phyloP scores from a whole-genome alignment of 768 basidiomycete species.

The Boletus eberwhitei region DNA sequence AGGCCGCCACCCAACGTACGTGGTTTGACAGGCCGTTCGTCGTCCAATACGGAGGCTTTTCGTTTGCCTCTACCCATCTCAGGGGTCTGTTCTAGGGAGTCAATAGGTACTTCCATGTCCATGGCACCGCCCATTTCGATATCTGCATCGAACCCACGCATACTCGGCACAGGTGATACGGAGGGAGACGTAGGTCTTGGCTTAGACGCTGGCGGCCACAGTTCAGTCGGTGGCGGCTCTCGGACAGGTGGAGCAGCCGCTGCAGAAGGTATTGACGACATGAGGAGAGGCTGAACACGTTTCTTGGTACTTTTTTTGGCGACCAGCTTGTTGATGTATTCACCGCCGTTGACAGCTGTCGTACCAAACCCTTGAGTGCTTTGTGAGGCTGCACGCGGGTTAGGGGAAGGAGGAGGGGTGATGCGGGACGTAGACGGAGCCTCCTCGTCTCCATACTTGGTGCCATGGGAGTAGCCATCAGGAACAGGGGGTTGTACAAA shows the following conservation, averaged over 20 bases:
- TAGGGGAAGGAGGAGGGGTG: slow-evolving; percentile 51
- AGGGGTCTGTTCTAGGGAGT: slow-evolving; percentile 48
- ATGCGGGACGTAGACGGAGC: slow-evolving; percentile 30
- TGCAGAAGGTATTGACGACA: slow-evolving; percentile 38
- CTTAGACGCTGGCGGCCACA: slow-evolving; percentile 24
- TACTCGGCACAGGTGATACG: slow-evolving; percentile 48
- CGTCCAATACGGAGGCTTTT: slow-evolving; percentile 46
- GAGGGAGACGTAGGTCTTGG: slow-evolving; percentile 27
- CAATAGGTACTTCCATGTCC: slow-evolving; percentile 56
- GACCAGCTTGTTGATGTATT: slow-evolving; percentile 68
- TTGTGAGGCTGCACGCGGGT: slow-evolving; percentile 30
- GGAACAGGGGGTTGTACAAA: slow-evolving; percentile 67
- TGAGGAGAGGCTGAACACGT: slow-evolving; percentile 49
- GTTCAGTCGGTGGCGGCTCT: slow-evolving; percentile 10
- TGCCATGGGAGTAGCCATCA: slow-evolving; percentile 64
- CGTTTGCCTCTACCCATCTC: slow-evolving; percentile 46
- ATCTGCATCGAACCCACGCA: slow-evolving; percentile 45
- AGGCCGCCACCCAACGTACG: slow-evolving; percentile 72
- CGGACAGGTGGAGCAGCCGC: slow-evolving; percentile 15
- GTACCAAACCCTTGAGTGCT: slow-evolving; percentile 41
- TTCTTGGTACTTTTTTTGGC: slow-evolving; percentile 74
- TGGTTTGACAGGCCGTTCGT: slow-evolving; percentile 35
- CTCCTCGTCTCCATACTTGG: slow-evolving; percentile 15
- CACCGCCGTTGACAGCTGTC: slow-evolving; percentile 41
- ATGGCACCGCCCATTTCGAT: slow-evolving; percentile 41